A percentile compares a stretch with the other conserved stretches of the same genome.
phyloP scores from a whole-genome alignment of 2,329 filamentous ascomycete genomes.

The Tolypocladium cylindrosporum region DNA sequence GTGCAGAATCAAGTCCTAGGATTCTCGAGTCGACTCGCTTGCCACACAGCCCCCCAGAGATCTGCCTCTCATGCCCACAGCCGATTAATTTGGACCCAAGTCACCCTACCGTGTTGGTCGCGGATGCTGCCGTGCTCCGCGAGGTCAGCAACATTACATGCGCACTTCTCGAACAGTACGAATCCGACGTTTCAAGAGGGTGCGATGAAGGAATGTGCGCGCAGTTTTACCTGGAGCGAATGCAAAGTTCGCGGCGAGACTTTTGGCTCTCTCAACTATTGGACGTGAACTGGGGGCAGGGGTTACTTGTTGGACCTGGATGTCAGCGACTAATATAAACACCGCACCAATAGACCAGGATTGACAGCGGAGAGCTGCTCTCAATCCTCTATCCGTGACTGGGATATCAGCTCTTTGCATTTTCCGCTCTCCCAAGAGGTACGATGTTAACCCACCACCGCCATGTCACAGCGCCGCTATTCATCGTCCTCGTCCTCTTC shows the following conservation, averaged over 20 bases:
- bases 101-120: conserved; percentile 12
- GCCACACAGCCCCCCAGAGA: not conserved
- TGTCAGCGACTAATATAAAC: not conserved
- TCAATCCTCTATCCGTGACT: too few species aligned
- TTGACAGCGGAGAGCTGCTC: not conserved
- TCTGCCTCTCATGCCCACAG: not conserved
- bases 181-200: conserved; percentile 15
- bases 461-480: not conserved
- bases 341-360: not conserved
- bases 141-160: conserved; percentile 15
- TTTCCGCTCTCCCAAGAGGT: not conserved
- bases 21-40: not conserved
- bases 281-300: not conserved
- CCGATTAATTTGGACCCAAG: not conserved
- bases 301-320: not conserved
- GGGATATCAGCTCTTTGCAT: not conserved
- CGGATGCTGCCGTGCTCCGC: conserved; percentile 12
- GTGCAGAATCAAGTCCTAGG: not conserved
- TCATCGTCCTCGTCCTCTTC: not conserved
- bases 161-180: conserved; percentile 21
- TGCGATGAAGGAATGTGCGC: conserved; percentile 13
- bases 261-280: conserved; percentile 20
- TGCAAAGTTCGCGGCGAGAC: conserved; percentile 13
- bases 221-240: conserved; percentile 19
- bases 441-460: not conserved